Evolutionary conservation across 73 alveolate species (phyloP).

Genomic region (Effrenium voratum): DNA sequence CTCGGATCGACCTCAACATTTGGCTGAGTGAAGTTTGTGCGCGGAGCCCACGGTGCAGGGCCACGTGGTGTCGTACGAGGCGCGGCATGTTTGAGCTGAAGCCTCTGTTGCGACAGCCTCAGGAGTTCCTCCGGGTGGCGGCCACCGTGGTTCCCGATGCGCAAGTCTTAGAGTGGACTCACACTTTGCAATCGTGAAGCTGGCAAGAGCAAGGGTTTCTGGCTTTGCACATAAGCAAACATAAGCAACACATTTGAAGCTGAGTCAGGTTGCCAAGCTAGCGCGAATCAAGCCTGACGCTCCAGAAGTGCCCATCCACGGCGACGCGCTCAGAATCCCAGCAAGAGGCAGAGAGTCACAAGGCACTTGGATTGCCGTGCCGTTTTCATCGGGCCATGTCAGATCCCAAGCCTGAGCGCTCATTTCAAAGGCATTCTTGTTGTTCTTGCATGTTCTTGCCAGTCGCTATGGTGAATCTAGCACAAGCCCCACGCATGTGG

Average conservation of each 20-base stretch:
- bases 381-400: no score
- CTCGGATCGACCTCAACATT: no score
- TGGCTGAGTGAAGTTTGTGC: no score
- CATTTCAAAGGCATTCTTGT: no score
- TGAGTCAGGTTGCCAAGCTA: slow-evolving; percentile 38
- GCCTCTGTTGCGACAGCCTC: not conserved
- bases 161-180: not conserved
- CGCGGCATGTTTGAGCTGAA: not conserved
- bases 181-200: not conserved
- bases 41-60: no score
- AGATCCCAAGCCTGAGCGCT: no score
- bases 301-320: slow-evolving; percentile 75
- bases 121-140: slow-evolving; percentile 27
- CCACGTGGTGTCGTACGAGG: slow-evolving; percentile 70
- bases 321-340: no score
- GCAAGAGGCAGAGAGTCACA: no score
- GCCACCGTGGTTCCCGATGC: slow-evolving; percentile 38
- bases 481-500: no score
- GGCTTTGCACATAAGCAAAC: not conserved
- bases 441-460: no score
- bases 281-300: slow-evolving; percentile 15
- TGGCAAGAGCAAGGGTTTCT: not conserved
- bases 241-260: not conserved
- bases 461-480: no score
- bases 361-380: no score